Percentiles rank a stretch among this genome's conserved stretches.
phyloP scores from a whole-genome alignment of 2,329 filamentous ascomycete genomes.

The Penicillium sp. region DNA sequence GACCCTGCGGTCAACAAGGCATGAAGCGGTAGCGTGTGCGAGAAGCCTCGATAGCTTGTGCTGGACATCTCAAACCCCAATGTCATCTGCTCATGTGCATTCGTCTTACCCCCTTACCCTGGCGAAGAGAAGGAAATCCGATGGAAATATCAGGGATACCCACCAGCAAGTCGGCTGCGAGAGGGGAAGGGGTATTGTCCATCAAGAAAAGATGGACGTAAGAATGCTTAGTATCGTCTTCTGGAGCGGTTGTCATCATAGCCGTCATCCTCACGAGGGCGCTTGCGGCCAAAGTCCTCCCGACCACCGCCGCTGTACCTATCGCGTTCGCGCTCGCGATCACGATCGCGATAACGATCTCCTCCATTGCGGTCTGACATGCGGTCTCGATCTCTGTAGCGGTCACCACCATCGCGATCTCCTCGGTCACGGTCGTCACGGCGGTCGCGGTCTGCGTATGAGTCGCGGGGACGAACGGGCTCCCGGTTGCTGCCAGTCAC shows the following conservation, averaged over 20 bases:
- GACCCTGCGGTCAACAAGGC: constrained; percentile 1
- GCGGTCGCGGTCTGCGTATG: constrained; percentile 53
- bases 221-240: constrained; percentile 57
- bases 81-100: constrained; percentile 8
- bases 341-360: constrained; percentile 44
- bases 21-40: not conserved
- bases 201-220: constrained; percentile 3
- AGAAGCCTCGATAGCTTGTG: not conserved
- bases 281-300: constrained; percentile 62
- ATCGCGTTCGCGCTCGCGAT: constrained; percentile 52
- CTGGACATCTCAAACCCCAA: constrained; percentile 34
- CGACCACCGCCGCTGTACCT: constrained; percentile 48
- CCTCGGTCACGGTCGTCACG: constrained; percentile 55
- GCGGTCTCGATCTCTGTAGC: constrained; percentile 52
- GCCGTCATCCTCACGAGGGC: constrained; percentile 74
- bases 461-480: constrained; percentile 71
- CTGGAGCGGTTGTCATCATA: constrained; percentile 73
- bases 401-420: constrained; percentile 56
- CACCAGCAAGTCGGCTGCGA: constrained; percentile 45
- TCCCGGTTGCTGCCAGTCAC: constrained; percentile 79
- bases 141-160: constrained; percentile 43
- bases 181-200: constrained; percentile 21
- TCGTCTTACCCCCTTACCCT: constrained; percentile 42
- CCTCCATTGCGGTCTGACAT: constrained; percentile 44
- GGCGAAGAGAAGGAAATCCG: constrained; percentile 29